phyloP scores from a whole-genome alignment of 768 basidiomycete species.

The Lenzites betulinus region DNA sequence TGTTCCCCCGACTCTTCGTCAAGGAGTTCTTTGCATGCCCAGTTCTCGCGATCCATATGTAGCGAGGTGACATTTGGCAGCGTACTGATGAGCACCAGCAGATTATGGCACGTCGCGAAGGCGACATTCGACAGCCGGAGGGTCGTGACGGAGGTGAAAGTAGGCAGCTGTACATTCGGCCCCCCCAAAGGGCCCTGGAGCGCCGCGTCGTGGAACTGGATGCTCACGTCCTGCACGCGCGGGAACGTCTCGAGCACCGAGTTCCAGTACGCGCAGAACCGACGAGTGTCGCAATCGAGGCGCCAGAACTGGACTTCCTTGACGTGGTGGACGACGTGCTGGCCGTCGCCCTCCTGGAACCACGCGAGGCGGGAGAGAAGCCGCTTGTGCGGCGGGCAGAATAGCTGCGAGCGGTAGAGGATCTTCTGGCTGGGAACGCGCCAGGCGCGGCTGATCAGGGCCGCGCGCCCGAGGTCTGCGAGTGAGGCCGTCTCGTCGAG shows the following conservation, averaged over 20 bases:
- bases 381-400: background rate
- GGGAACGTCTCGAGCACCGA: background rate
- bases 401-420: background rate
- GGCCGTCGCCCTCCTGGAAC: background rate
- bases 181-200: background rate
- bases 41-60: background rate
- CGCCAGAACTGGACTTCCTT: conserved; percentile 1
- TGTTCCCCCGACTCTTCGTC: background rate
- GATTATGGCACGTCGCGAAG: background rate
- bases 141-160: background rate
- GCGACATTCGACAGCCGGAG: background rate
- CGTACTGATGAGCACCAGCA: background rate
- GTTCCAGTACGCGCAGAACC: background rate
- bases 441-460: background rate
- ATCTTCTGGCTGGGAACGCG: background rate
- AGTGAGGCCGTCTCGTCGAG: background rate
- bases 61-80: background rate
- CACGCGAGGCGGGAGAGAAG: background rate
- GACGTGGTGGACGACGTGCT: background rate
- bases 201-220: background rate
- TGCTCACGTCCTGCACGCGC: background rate
- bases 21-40: background rate
- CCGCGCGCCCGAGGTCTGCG: background rate
- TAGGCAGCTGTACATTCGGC: background rate
- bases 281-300: background rate